Evolutionary conservation across 2,329 filamentous ascomycete species (phyloP).

Genomic region (Chrysosporium queenslandicum): DNA sequence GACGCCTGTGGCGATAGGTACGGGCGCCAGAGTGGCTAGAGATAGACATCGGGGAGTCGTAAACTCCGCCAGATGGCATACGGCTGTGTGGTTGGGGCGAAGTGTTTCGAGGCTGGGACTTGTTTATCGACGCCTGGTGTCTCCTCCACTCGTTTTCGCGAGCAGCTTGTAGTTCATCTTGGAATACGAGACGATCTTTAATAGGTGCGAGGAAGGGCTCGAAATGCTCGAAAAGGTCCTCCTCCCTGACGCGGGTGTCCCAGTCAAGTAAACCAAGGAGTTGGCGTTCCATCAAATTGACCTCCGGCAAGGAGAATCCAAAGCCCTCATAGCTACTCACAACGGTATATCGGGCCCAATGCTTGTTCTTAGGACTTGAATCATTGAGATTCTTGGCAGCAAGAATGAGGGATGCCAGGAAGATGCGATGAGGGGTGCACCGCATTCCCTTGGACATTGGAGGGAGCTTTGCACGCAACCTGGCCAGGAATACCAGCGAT

Average conservation of each 20-base stretch:
- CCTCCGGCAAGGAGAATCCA: slow-evolving; percentile 86
- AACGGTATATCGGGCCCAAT: slow-evolving; percentile 90
- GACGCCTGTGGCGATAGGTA: slow-evolving; percentile 30
- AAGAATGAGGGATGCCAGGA: slow-evolving; percentile 57
- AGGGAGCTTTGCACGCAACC: slow-evolving; percentile 74
- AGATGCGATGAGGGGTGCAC: slow-evolving; percentile 96
- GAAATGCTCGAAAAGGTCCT: slow-evolving; percentile 78
- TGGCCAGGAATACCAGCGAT: slow-evolving; percentile 81
- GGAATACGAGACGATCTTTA: slow-evolving; percentile 36
- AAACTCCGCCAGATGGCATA: slow-evolving; percentile 17
- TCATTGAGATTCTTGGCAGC: slow-evolving; percentile 98
- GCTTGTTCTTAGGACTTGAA: slow-evolving; percentile 99
- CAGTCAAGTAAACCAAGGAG: slow-evolving; percentile 88
- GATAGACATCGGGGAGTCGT: slow-evolving; percentile 24
- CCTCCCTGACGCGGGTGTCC: slow-evolving; percentile 75
- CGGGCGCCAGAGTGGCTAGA: slow-evolving; percentile 26
- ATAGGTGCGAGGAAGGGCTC: slow-evolving; percentile 84
- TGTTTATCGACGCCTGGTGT: slow-evolving; percentile 5
- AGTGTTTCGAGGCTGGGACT: neutral
- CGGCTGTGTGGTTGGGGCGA: slow-evolving; percentile 17
- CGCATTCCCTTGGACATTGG: slow-evolving; percentile 92
- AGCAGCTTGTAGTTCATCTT: slow-evolving; percentile 13
- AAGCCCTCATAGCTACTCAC: slow-evolving; percentile 66
- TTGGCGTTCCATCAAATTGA: slow-evolving; percentile 99
- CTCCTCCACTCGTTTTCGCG: slow-evolving; percentile 12